These are phyloP conservation scores for Hypsizygus marmoreus DNA, from an alignment of 768 basidiomycete species.

Conservation along the genomic window DNA sequence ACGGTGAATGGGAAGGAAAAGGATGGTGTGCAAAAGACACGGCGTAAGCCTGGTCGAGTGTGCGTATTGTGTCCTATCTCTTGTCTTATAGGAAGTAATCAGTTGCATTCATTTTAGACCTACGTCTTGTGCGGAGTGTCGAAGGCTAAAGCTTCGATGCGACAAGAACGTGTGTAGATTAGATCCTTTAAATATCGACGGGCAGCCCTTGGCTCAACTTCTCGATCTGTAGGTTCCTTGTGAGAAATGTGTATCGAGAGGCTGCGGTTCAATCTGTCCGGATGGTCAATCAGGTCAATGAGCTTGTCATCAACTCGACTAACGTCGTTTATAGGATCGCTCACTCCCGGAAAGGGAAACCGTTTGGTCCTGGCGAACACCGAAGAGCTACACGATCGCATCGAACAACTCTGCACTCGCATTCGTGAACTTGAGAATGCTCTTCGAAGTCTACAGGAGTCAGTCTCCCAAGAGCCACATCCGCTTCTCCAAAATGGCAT, in stretches of 20 bases:
- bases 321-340: constrained; percentile 42
- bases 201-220: too few species aligned
- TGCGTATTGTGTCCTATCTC: constrained; percentile 19
- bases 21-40: constrained; percentile 20
- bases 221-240: constrained; percentile 60
- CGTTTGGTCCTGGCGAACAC: constrained; percentile 67
- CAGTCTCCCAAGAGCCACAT: constrained; percentile 50
- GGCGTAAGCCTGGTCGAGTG: constrained; percentile 52
- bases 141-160: constrained; percentile 65
- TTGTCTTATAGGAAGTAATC: not conserved
- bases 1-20: constrained; percentile 12
- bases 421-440: constrained; percentile 65
- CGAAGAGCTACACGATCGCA: constrained; percentile 68
- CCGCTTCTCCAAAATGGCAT: constrained; percentile 38
- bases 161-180: constrained; percentile 63
- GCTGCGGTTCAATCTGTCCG: constrained; percentile 78
- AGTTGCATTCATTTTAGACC: constrained; percentile 29
- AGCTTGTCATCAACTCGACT: not conserved
- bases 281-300: constrained; percentile 46
- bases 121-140: constrained; percentile 54
- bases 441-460: constrained; percentile 49
- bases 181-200: too few species aligned
- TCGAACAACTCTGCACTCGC: constrained; percentile 55
- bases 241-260: constrained; percentile 74
- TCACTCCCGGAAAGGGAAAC: constrained; percentile 63